Conservation (phyloP, 2,329 filamentous ascomycete species). For the Colletotrichum abscissum region DNA sequence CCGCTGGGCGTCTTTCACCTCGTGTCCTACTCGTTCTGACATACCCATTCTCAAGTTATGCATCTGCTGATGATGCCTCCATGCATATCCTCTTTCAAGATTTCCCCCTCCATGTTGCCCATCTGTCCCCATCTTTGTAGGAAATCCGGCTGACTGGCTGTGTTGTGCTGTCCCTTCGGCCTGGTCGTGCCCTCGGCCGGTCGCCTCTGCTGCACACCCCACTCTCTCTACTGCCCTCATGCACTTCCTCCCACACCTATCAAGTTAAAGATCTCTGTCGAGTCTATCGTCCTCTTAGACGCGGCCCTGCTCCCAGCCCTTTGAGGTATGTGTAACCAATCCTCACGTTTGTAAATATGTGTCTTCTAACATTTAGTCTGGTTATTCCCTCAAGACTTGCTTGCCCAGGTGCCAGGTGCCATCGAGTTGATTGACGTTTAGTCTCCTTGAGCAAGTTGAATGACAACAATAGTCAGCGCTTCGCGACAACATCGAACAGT, state of each 20-base stretch:
- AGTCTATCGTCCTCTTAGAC: conserved; percentile 11
- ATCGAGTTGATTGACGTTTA: neutral
- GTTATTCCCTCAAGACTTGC: conserved; percentile 5
- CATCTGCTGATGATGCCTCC: conserved; percentile 23
- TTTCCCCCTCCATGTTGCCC: conserved; percentile 4
- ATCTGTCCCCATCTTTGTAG: conserved; percentile 14
- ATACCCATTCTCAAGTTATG: conserved; percentile 22
- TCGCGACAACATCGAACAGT: neutral
- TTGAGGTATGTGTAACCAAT: conserved; percentile 28
- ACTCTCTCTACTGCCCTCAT: conserved; percentile 27
- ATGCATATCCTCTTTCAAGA: conserved; percentile 22
- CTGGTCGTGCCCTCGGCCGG: conserved; percentile 17
- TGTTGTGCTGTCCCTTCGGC: neutral
- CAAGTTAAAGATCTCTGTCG: conserved; percentile 18
- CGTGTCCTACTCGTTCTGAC: conserved; percentile 15
- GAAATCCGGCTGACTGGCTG: conserved; percentile 9
- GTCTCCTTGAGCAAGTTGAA: neutral
- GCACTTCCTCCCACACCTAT: conserved; percentile 31
- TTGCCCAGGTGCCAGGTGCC: neutral
- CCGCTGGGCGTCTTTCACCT: conserved; percentile 15
- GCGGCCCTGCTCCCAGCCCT: conserved; percentile 4
- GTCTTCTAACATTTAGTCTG: conserved; percentile 27
- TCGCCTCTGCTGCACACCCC: conserved; percentile 30
- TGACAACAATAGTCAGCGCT: neutral
- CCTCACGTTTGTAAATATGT: neutral